A percentile compares a stretch with the other conserved stretches of the same genome.
Evolutionary conservation across 192 early-diverging fungal species (phyloP).

Genomic region (Geranomyces michiganensis): DNA sequence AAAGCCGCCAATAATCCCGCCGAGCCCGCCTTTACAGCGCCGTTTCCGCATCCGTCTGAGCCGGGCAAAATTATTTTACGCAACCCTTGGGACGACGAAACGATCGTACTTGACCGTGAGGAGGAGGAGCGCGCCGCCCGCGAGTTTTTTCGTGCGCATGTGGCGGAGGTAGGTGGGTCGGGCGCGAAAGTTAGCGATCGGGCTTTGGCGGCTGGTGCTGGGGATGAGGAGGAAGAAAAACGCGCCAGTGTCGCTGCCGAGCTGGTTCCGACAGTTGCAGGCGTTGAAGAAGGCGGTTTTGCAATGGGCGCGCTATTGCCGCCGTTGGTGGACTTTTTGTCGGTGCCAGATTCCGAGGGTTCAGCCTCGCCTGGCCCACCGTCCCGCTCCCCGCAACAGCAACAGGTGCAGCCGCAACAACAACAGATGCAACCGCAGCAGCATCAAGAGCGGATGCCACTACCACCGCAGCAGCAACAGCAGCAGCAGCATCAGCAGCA

Average conservation of each 20-base stretch:
- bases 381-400: not conserved
- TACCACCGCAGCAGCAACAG: not conserved
- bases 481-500: not conserved
- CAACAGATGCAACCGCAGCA: not conserved
- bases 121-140: slow-evolving; percentile 11
- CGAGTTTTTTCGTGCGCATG: slow-evolving; percentile 28
- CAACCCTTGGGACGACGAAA: slow-evolving; percentile 33
- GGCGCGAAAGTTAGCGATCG: not conserved
- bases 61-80: slow-evolving; percentile 21
- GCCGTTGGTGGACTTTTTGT: slow-evolving; percentile 2
- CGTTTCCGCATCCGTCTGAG: slow-evolving; percentile 23
- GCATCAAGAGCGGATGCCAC: not conserved
- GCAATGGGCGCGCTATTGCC: slow-evolving; percentile 8
- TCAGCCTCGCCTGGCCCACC: not conserved
- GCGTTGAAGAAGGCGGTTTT: not conserved
- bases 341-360: not conserved
- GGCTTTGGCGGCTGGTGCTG: not conserved
- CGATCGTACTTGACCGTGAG: slow-evolving; percentile 18
- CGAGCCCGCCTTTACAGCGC: slow-evolving; percentile 20
- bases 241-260: not conserved
- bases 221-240: not conserved
- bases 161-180: not conserved
- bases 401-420: not conserved
- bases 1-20: not conserved
- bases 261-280: not conserved